Evolutionary conservation across 805 yeast genomes (phyloP).

Genomic region (Metschnikowia bowlesiae): DNA sequence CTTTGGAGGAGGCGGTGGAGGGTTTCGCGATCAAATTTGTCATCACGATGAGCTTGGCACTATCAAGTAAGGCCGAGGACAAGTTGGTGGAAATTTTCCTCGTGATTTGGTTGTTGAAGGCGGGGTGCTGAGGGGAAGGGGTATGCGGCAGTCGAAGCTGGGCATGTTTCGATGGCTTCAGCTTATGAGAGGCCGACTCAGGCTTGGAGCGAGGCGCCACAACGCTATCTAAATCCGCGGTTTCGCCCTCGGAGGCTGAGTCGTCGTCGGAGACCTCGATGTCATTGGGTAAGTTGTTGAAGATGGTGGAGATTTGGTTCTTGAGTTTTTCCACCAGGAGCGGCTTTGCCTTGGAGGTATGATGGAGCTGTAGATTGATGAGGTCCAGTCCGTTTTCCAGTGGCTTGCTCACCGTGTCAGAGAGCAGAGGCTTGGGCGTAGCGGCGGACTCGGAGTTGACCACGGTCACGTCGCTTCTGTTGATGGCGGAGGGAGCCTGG

Average conservation of each 20-base stretch:
- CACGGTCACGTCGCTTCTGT: constrained; percentile 29
- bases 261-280: constrained; percentile 45
- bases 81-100: constrained; percentile 30
- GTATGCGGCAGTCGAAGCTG: background rate
- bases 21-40: constrained; percentile 23
- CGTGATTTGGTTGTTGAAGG: constrained; percentile 5
- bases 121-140: background rate
- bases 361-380: constrained; percentile 2
- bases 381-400: background rate
- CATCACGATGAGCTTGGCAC: constrained; percentile 34
- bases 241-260: constrained; percentile 40
- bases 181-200: background rate
- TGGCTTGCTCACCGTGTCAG: background rate
- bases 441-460: constrained; percentile 26
- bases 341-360: constrained; percentile 3
- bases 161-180: background rate
- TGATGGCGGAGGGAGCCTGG: constrained; percentile 21
- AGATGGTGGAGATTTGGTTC: constrained; percentile 34
- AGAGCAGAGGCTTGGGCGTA: background rate
- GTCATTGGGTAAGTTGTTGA: constrained; percentile 45
- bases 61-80: constrained; percentile 32
- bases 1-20: constrained; percentile 31
- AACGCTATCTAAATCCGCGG: constrained; percentile 16
- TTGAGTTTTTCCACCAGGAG: constrained; percentile 20
- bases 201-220: background rate